Percentiles rank a stretch among this genome's conserved stretches.
These are phyloP conservation scores for Cutaneotrichosporon spelunceum DNA, from an alignment of 1,284 basidiomycete genomes.

Conservation along the genomic window DNA sequence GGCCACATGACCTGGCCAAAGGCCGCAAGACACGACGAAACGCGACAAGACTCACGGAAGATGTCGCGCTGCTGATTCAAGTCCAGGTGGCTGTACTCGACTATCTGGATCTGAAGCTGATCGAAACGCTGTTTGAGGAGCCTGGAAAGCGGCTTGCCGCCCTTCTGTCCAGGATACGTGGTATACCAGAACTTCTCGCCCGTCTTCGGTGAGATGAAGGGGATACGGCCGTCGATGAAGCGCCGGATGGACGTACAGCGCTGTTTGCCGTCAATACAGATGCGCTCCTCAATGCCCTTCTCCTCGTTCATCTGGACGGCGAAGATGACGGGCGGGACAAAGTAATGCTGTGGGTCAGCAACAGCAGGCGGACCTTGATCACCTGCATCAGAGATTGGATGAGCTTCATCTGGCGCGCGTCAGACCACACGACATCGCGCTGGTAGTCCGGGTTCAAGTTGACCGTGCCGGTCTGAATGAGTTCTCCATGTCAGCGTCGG, in stretches of 20 bases:
- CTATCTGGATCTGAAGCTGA: slow-evolving; percentile 32
- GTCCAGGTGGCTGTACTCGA: slow-evolving; percentile 37
- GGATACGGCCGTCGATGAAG: slow-evolving; percentile 46
- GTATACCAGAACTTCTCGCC: slow-evolving; percentile 39
- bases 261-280: slow-evolving; percentile 51
- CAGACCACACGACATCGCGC: slow-evolving; percentile 48
- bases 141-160: slow-evolving; percentile 29
- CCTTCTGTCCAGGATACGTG: slow-evolving; percentile 6
- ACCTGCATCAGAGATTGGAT: slow-evolving; percentile 42
- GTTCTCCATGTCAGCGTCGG: slow-evolving; percentile 24
- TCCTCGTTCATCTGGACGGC: slow-evolving; percentile 24
- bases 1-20: too few relatives aligned
- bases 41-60: slow-evolving; percentile 40
- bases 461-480: slow-evolving; percentile 38
- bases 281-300: slow-evolving; percentile 25
- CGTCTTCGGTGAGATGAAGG: slow-evolving; percentile 29
- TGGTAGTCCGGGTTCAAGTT: slow-evolving; percentile 45
- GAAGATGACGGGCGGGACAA: slow-evolving; percentile 47
- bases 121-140: slow-evolving; percentile 39
- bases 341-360: slow-evolving; percentile 38
- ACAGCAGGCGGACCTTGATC: slow-evolving; percentile 11
- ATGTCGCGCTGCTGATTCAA: slow-evolving; percentile 45
- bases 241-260: slow-evolving; percentile 41
- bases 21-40: too few relatives aligned
- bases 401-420: slow-evolving; percentile 31